A percentile compares a stretch with the other conserved stretches of the same genome.
phyloP scores from a whole-genome alignment of 192 early-diverging fungal genomes.

The Linnemannia elongata region DNA sequence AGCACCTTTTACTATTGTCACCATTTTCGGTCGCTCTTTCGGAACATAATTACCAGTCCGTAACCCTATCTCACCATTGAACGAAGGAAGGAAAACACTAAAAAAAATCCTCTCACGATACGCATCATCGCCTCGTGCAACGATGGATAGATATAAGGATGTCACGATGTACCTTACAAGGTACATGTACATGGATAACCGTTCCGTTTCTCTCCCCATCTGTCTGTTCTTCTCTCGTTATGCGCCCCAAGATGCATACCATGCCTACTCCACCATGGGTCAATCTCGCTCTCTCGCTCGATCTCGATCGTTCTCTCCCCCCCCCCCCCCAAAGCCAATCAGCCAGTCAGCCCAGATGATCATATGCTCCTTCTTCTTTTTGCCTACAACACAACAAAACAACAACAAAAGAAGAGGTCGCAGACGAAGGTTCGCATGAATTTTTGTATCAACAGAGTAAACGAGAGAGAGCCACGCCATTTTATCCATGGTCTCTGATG shows the following conservation, averaged over 20 bases:
- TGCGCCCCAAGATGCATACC: neutral
- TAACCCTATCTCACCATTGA: no score
- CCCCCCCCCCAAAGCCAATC: neutral
- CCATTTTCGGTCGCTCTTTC: no score
- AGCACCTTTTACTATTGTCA: no score
- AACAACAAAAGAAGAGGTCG: neutral
- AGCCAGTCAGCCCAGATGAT: neutral
- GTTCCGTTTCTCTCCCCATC: no score
- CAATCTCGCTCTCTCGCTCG: neutral
- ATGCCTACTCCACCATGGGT: neutral
- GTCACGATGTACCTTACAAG: no score
- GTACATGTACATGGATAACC: no score
- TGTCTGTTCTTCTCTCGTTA: neutral
- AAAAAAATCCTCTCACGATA: no score
- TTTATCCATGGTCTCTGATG: constrained; percentile 2
- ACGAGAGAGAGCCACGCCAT: neutral
- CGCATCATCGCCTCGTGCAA: no score
- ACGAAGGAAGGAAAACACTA: no score
- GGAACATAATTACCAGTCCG: no score
- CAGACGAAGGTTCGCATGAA: constrained; percentile 9
- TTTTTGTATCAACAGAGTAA: neutral
- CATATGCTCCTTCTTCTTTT: neutral
- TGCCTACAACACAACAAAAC: neutral
- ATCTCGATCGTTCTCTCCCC: neutral
- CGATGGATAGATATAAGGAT: no score